phyloP scores from a whole-genome alignment of 345 rosid species.

The Raphanus sativus region DNA sequence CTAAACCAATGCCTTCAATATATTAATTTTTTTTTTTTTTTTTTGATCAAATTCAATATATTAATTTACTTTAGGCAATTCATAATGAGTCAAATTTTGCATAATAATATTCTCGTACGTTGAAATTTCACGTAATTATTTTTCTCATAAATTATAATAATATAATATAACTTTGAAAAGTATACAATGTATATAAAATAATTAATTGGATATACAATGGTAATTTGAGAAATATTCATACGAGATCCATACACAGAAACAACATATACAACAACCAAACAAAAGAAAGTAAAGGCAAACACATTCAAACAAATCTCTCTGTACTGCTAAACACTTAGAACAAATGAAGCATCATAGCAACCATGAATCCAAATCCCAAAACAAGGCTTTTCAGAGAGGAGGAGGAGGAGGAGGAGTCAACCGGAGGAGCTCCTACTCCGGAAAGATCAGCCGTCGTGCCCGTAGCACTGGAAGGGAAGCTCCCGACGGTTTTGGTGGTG shows the following conservation, averaged over 20 bases:
- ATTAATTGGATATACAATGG: too few species aligned
- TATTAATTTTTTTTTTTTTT: too few species aligned
- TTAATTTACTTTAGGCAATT: too few species aligned
- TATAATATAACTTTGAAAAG: too few species aligned
- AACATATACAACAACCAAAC: slow-evolving; percentile 3
- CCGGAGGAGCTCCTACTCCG: slow-evolving; percentile 8
- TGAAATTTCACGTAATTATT: too few species aligned
- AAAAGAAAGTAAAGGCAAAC: slow-evolving; percentile 14
- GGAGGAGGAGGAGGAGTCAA: slow-evolving; percentile 23
- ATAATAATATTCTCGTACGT: too few species aligned
- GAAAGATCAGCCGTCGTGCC: slow-evolving; percentile 24
- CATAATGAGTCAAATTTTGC: too few species aligned
- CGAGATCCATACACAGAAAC: background rate
- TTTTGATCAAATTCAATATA: too few species aligned
- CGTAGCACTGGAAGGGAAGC: slow-evolving; percentile 28
- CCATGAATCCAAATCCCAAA: slow-evolving; percentile 33
- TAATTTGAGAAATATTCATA: too few species aligned
- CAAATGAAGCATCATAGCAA: slow-evolving; percentile 38
- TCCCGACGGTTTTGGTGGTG: slow-evolving; percentile 35
- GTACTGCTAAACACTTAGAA: slow-evolving; percentile 8
- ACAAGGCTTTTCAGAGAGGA: slow-evolving; percentile 21
- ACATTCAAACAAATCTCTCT: slow-evolving; percentile 13
- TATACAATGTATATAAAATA: too few species aligned
- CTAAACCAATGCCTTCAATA: too few species aligned
- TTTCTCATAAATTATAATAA: too few species aligned